Evolutionary conservation across 2,329 filamentous ascomycete species (phyloP).

Genomic region (Talaromyces sp.): DNA sequence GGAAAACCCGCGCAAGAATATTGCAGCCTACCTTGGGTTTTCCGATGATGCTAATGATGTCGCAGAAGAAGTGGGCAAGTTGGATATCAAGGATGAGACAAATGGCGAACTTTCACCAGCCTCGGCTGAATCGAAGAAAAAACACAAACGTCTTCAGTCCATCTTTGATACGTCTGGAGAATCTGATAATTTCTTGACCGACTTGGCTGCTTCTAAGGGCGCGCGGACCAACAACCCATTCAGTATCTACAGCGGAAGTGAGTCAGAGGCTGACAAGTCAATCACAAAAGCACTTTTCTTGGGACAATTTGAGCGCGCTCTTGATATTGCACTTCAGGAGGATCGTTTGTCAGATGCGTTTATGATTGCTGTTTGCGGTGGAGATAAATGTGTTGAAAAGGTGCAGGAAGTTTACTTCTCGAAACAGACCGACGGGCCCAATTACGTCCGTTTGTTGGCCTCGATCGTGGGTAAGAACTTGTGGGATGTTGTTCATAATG

Average conservation of each 20-base stretch:
- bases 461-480: constrained; percentile 95
- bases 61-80: constrained; percentile 42
- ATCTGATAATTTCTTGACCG: constrained; percentile 80
- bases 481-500: constrained; percentile 97
- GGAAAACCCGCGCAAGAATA: constrained; percentile 77
- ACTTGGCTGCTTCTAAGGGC: constrained; percentile 81
- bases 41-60: constrained; percentile 56
- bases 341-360: constrained; percentile 93
- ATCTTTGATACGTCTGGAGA: constrained; percentile 75
- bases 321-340: constrained; percentile 83
- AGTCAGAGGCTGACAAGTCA: constrained; percentile 76
- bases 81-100: constrained; percentile 40
- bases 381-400: constrained; percentile 88
- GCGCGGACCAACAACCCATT: constrained; percentile 94
- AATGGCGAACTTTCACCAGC: constrained; percentile 50
- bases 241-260: constrained; percentile 78
- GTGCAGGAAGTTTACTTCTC: constrained; percentile 88
- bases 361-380: constrained; percentile 95
- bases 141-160: constrained; percentile 64
- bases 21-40: constrained; percentile 90
- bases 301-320: constrained; percentile 84
- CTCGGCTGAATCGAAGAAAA: constrained; percentile 46
- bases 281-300: constrained; percentile 87
- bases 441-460: constrained; percentile 83
- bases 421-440: constrained; percentile 75